Conservation (phyloP, 2,329 filamentous ascomycete species). For the Xylaria hypoxylon region DNA sequence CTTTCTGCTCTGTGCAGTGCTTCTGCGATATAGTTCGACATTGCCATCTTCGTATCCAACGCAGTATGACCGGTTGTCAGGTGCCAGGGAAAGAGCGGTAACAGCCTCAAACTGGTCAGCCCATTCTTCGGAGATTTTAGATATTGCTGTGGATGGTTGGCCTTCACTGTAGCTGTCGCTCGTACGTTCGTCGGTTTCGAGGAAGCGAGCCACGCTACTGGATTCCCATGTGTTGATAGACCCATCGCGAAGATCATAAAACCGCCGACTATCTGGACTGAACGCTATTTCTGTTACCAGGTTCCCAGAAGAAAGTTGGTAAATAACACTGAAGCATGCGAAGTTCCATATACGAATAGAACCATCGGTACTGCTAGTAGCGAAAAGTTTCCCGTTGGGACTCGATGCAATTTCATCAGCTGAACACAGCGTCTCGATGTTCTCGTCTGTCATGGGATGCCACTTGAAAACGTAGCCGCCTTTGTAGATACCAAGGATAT, state of each 20-base stretch:
- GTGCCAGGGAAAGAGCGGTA: constrained; percentile 4
- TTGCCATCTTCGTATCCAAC: constrained; percentile 19
- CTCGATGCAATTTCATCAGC: constrained; percentile 28
- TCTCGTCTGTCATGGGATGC: constrained; percentile 34
- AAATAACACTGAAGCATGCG: constrained; percentile 37
- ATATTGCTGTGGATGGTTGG: neutral
- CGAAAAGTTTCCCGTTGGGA: constrained; percentile 40
- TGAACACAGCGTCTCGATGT: constrained; percentile 33
- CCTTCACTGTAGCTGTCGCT: neutral
- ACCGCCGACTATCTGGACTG: constrained; percentile 39
- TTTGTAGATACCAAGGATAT: constrained; percentile 43
- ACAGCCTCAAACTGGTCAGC: neutral
- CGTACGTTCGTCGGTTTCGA: neutral
- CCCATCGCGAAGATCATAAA: constrained; percentile 40
- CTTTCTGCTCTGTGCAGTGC: neutral
- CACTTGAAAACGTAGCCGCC: constrained; percentile 45
- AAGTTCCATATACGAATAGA: constrained; percentile 40
- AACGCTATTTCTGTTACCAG: constrained; percentile 38
- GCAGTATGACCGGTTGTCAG: constrained; percentile 14
- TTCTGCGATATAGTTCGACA: neutral
- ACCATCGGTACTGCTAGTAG: constrained; percentile 35
- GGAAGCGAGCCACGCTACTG: constrained; percentile 28
- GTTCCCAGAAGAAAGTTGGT: constrained; percentile 39
- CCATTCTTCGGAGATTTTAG: neutral
- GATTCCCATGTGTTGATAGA: constrained; percentile 46